Base-by-base conservation (phyloP, 805 yeast species). In the Schizosaccharomyces octosporus region DNA sequence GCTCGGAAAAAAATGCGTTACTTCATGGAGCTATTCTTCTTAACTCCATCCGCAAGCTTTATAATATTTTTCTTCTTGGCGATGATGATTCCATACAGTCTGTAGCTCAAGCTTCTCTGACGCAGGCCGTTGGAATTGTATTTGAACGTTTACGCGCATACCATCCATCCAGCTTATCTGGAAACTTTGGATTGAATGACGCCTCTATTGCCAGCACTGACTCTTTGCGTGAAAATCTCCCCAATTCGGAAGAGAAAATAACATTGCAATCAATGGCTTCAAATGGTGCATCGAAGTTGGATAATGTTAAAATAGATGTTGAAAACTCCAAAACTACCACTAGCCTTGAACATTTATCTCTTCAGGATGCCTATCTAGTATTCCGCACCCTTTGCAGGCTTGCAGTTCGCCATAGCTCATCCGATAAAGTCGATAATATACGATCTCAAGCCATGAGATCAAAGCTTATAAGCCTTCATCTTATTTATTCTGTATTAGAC, bases 301-400 rank as follows among this genome's bases (percentile, higher is more conserved):
- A 45, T 67, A 64, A 57, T 66, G 62, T 41, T 63, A 63, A 5
- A 27, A 68, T 57, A 69, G 64, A 27, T 31, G 74, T 72, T 58
- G 70, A 66, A 3, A 70, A 68, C 7, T 70, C 70, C 72, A 73
- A 70, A 57, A 75, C 72, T 59, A 77, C 74, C 59, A 77, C 74
- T 43, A 79, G 77, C 61, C 87, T 81, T 63, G 81, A 80, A 65
- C 95, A 86, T 63, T 71, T 83, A 42, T 80, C 77, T 1, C n/a
- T 51, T 21, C 89, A 87, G 67, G 99, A 93, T 70, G 97, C 97
- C 0, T 90, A 89, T 68, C 76, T 93, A 63, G 79, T 93, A 3
- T 88, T 90, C 72, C 80, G 99, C 69, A 90, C 97, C 1, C 85
- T 93, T 93, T 85, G 96, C 70, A 87, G 87, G 69, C 78, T 93